Conservation (phyloP, 768 basidiomycete species). For the Lanmaoa pseudosensibilis region DNA sequence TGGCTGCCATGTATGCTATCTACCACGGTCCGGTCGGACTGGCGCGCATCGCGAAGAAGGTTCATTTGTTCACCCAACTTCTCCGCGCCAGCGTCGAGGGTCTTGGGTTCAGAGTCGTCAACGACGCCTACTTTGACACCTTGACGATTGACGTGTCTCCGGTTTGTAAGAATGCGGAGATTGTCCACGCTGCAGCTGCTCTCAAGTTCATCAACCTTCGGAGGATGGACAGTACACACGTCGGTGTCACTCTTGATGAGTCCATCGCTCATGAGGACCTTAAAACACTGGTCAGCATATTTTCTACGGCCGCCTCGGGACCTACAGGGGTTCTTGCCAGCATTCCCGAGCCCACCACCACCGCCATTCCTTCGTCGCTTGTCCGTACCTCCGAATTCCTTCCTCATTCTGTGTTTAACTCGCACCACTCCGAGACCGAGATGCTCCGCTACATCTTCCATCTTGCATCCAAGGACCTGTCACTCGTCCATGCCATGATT, state of each 20-base stretch:
- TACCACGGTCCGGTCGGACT: slow-evolving; percentile 94
- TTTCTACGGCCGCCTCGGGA: slow-evolving; percentile 62
- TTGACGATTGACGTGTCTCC: slow-evolving; percentile 73
- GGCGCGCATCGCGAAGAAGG: slow-evolving; percentile 79
- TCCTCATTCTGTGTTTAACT: slow-evolving; percentile 90
- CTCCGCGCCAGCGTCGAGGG: slow-evolving; percentile 65
- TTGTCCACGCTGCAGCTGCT: slow-evolving; percentile 68
- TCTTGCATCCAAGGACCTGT: slow-evolving; percentile 91
- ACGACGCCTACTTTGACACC: slow-evolving; percentile 87
- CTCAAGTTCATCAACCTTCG: slow-evolving; percentile 82
- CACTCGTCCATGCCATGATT: slow-evolving; percentile 95
- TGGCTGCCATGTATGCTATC: slow-evolving; percentile 98
- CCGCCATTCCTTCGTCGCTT: slow-evolving; percentile 53
- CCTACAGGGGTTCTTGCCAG: slow-evolving; percentile 46
- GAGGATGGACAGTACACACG: slow-evolving; percentile 63
- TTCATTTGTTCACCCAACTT: slow-evolving; percentile 84
- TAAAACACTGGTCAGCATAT: slow-evolving; percentile 75
- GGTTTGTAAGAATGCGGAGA: slow-evolving; percentile 52
- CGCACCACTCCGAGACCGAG: slow-evolving; percentile 97
- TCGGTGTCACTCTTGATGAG: slow-evolving; percentile 94
- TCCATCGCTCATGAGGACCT: slow-evolving; percentile 77
- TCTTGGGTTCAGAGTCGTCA: slow-evolving; percentile 73
- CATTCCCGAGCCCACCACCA: slow-evolving; percentile 42
- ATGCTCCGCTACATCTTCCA: slow-evolving; percentile 97
- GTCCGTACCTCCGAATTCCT: slow-evolving; percentile 70